These are phyloP conservation scores for Xylariaceae sp. DNA, from an alignment of 2,329 filamentous ascomycete species.

Conservation along the genomic window DNA sequence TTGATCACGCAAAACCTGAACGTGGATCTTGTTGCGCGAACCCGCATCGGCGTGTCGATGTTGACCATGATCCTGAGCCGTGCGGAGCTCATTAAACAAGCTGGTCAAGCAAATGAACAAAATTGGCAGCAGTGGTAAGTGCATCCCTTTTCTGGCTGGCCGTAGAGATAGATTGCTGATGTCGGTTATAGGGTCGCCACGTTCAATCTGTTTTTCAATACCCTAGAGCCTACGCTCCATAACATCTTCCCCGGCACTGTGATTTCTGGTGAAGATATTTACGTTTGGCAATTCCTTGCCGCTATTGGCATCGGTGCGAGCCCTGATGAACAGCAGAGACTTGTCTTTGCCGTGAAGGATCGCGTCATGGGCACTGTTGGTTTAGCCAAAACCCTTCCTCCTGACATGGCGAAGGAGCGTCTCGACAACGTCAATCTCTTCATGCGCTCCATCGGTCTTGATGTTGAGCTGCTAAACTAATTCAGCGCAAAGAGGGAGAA, in stretches of 20 bases:
- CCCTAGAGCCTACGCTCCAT: slow-evolving; percentile 81
- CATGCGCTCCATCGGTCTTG: slow-evolving; percentile 97
- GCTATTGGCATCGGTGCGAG: slow-evolving; percentile 93
- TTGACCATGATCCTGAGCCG: slow-evolving; percentile 94
- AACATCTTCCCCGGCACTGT: slow-evolving; percentile 92
- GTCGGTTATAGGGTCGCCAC: slow-evolving; percentile 66
- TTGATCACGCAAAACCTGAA: slow-evolving; percentile 83
- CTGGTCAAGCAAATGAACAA: slow-evolving; percentile 70
- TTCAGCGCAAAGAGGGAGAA: background rate
- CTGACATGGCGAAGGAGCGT: slow-evolving; percentile 82
- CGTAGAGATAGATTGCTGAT: slow-evolving; percentile 13
- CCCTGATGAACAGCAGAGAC: slow-evolving; percentile 91
- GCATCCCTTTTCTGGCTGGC: background rate
- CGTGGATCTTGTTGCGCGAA: slow-evolving; percentile 82
- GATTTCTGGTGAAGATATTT: slow-evolving; percentile 88
- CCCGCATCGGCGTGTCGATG: slow-evolving; percentile 86
- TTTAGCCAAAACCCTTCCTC: slow-evolving; percentile 86
- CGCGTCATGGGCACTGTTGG: slow-evolving; percentile 94
- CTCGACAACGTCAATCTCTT: slow-evolving; percentile 95
- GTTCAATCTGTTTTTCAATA: slow-evolving; percentile 88
- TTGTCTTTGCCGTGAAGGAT: slow-evolving; percentile 96
- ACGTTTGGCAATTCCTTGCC: slow-evolving; percentile 97
- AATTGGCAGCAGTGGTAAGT: slow-evolving; percentile 82
- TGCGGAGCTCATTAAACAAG: slow-evolving; percentile 90
- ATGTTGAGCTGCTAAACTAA: slow-evolving; percentile 74